Evolutionary conservation across 768 basidiomycete genomes (phyloP).

Genomic region (Cystobasidium tubakii): DNA sequence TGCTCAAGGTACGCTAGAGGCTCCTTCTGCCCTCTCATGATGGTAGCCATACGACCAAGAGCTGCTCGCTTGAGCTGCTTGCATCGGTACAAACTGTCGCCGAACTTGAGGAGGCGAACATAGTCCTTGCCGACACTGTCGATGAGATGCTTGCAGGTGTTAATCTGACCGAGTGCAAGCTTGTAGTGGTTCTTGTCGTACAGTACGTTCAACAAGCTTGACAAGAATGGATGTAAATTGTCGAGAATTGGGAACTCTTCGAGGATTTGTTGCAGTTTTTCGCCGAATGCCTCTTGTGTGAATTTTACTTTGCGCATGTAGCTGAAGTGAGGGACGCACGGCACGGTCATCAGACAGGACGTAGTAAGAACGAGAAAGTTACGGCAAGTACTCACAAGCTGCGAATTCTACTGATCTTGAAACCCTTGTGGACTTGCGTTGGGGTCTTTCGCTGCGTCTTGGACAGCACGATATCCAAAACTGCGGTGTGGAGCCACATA

Average conservation of each 20-base stretch:
- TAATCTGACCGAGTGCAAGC: conserved; percentile 91
- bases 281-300: conserved; percentile 92
- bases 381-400: conserved; percentile 56
- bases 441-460: conserved; percentile 97
- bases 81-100: conserved; percentile 93
- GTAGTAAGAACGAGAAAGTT: too few species aligned
- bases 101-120: conserved; percentile 91
- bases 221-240: conserved; percentile 92
- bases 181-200: conserved; percentile 99
- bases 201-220: conserved; percentile 92
- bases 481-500: conserved; percentile 7
- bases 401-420: conserved; percentile 97
- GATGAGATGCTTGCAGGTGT: conserved; percentile 90
- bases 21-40: conserved; percentile 98
- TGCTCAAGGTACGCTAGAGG: conserved; percentile 97
- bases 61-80: conserved; percentile 98
- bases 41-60: conserved; percentile 96
- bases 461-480: conserved; percentile 73
- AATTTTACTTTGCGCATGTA: conserved; percentile 99
- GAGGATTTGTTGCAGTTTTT: conserved; percentile 86
- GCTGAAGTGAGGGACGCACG: conserved; percentile 40
- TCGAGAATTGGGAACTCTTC: conserved; percentile 96
- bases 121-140: conserved; percentile 97
- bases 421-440: conserved; percentile 98
- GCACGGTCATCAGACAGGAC: neutral